Percentiles rank a stretch among this genome's conserved stretches.
Conservation (phyloP, 106 monocot genomes). For the Dendrobium catenatum region DNA sequence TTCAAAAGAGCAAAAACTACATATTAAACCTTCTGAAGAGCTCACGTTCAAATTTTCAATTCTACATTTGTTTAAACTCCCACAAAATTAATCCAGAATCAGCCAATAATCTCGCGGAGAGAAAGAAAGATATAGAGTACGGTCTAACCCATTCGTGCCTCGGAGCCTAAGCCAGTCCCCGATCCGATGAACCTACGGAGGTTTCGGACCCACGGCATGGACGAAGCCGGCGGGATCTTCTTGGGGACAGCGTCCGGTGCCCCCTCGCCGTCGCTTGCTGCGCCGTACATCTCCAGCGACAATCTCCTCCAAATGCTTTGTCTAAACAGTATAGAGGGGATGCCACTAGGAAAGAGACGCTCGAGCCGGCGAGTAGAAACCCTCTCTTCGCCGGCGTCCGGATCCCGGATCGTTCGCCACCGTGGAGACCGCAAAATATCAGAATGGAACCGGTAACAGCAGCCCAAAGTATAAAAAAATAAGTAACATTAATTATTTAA, state of each 20-base stretch:
- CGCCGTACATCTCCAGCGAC: slow-evolving; percentile 51
- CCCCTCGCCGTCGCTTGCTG: slow-evolving; percentile 63
- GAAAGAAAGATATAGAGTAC: not conserved
- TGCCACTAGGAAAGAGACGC: not conserved
- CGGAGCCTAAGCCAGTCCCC: slow-evolving; percentile 88
- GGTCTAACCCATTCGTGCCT: slow-evolving; percentile 70
- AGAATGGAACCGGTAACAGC: no score
- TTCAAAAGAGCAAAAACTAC: not conserved
- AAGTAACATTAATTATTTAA: no score
- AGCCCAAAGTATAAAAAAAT: no score
- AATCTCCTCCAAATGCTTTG: not conserved
- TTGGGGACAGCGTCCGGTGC: slow-evolving; percentile 37
- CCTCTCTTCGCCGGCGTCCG: not conserved
- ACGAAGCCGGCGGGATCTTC: slow-evolving; percentile 74
- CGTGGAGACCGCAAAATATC: not conserved
- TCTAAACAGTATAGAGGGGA: not conserved
- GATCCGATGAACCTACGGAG: slow-evolving; percentile 85
- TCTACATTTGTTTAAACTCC: not conserved
- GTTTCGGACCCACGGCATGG: slow-evolving; percentile 97
- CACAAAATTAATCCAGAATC: not conserved
- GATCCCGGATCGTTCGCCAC: not conserved
- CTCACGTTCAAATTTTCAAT: not conserved
- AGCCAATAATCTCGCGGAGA: not conserved
- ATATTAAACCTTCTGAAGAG: not conserved
- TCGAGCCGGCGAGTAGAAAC: not conserved